phyloP scores from a whole-genome alignment of 2,329 filamentous ascomycete species.

The Sphaerulina musiva region DNA sequence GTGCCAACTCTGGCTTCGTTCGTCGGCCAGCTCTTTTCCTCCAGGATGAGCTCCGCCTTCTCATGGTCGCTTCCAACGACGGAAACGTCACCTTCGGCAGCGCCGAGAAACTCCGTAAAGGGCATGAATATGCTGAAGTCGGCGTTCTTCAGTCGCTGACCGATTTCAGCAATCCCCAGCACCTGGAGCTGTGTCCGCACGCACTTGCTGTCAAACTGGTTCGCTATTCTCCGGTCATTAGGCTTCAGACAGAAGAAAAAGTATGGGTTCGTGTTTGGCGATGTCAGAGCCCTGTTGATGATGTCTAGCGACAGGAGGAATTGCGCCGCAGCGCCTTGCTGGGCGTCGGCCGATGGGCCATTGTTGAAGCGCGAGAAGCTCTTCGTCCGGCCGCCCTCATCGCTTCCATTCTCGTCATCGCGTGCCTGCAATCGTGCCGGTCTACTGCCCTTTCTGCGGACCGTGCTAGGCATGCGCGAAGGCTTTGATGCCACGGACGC shows the following conservation, averaged over 20 bases:
- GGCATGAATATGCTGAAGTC: conserved; percentile 95
- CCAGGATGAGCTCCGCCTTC: conserved; percentile 83
- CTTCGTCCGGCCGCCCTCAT: conserved; percentile 30
- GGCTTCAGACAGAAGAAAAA: conserved; percentile 97
- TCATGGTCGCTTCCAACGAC: conserved; percentile 89
- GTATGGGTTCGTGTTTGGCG: conserved; percentile 81
- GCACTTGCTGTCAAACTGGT: conserved; percentile 98
- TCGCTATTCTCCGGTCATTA: conserved; percentile 92
- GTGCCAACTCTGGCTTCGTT: conserved; percentile 88
- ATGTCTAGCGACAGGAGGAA: conserved; percentile 86
- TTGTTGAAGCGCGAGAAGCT: conserved; percentile 36
- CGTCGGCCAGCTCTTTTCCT: conserved; percentile 83
- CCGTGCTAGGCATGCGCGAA: conserved; percentile 84
- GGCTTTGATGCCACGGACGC: conserved; percentile 95
- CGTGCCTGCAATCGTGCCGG: conserved; percentile 39
- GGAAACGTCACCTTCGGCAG: conserved; percentile 75
- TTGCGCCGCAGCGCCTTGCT: conserved; percentile 86
- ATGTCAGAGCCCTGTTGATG: conserved; percentile 77
- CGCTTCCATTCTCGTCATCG: conserved; percentile 41
- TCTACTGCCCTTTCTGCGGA: conserved; percentile 64
- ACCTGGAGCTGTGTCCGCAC: conserved; percentile 91
- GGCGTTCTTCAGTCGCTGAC: conserved; percentile 81
- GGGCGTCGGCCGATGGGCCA: conserved; percentile 36
- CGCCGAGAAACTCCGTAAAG: conserved; percentile 88
- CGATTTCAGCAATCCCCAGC: conserved; percentile 94